Evolutionary conservation across 176 grass and related monocot genomes (phyloP).

Genomic region (Saccharum officinarum): DNA sequence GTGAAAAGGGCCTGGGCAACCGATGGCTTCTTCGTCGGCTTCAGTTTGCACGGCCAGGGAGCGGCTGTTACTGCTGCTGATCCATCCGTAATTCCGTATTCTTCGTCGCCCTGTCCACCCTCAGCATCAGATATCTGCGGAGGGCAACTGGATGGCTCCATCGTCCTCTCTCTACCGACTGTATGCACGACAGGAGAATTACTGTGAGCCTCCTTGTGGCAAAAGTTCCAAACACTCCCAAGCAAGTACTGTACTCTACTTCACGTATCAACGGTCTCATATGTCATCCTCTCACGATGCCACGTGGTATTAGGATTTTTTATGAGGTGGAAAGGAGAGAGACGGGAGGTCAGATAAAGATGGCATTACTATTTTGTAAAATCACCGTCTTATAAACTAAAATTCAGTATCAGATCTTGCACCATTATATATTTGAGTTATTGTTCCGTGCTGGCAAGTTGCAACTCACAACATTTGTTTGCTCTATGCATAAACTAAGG

Average conservation of each 20-base stretch:
- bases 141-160: background rate
- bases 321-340: too few species aligned
- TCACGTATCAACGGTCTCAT: background rate
- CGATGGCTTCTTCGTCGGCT: background rate
- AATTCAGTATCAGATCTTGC: too few species aligned
- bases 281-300: background rate
- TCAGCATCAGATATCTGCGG: background rate
- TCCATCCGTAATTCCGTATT: background rate
- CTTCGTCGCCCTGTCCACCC: background rate
- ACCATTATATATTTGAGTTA: too few species aligned
- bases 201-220: background rate
- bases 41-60: background rate
- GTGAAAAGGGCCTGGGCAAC: background rate
- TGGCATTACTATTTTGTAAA: too few species aligned
- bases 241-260: background rate
- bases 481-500: background rate
- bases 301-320: too few species aligned
- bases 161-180: background rate
- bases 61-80: background rate
- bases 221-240: background rate
- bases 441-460: too few species aligned
- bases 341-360: too few species aligned
- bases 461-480: too few species aligned
- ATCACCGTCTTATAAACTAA: too few species aligned
- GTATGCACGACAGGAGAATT: background rate